phyloP scores from a whole-genome alignment of 2,329 filamentous ascomycete genomes.

The Neofusicoccum sp. region DNA sequence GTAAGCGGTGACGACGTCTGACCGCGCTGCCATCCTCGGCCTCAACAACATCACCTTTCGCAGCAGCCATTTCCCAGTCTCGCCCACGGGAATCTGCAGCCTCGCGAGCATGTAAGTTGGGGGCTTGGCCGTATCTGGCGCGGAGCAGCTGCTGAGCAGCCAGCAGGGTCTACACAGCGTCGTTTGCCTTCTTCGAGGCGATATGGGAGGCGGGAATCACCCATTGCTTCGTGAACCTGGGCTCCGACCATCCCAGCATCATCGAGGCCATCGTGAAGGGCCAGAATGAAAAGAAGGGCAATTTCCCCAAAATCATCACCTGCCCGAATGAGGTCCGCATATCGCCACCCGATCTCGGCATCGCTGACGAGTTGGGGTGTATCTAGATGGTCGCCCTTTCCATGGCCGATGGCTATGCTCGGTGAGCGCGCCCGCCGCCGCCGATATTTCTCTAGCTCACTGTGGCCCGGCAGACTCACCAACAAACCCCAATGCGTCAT shows the following conservation, averaged over 20 bases:
- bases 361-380: conserved; percentile 15
- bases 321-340: conserved; percentile 72
- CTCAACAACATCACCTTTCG: neutral
- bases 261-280: conserved; percentile 81
- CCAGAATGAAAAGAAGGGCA: conserved; percentile 59
- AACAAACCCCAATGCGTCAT: conserved; percentile 74
- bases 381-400: conserved; percentile 83
- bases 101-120: neutral
- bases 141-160: neutral
- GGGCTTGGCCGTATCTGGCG: neutral
- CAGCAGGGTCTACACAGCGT: conserved; percentile 63
- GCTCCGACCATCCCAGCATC: conserved; percentile 75
- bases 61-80: neutral
- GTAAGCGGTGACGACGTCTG: neutral
- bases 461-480: conserved; percentile 52
- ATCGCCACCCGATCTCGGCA: neutral
- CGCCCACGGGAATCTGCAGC: neutral
- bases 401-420: conserved; percentile 79
- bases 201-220: conserved; percentile 63
- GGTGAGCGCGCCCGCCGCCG: conserved; percentile 12
- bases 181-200: conserved; percentile 81
- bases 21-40: neutral
- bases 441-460: neutral
- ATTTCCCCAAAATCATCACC: conserved; percentile 75
- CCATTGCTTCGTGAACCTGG: conserved; percentile 65